Percentiles rank a stretch among this genome's conserved stretches.
Evolutionary conservation across 805 yeast genomes (phyloP).

Genomic region (Myxozyma sirexii): DNA sequence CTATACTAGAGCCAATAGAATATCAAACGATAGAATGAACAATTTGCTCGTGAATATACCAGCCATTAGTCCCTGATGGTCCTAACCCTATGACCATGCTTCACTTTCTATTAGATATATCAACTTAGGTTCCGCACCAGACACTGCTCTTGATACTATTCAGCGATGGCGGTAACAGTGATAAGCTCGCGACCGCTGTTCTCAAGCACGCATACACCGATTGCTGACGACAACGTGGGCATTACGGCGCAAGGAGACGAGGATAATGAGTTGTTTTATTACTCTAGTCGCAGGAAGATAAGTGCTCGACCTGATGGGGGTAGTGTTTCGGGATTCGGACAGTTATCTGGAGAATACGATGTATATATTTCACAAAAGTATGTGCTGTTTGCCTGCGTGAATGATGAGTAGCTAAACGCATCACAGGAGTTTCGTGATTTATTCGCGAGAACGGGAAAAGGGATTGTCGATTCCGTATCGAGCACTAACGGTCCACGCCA

Average conservation of each 20-base stretch:
- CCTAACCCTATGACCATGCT: conserved; percentile 1
- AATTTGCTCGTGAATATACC: too few relatives aligned
- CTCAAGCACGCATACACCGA: neutral
- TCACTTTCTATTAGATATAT: too few relatives aligned
- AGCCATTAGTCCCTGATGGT: too few relatives aligned
- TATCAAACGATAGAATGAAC: too few relatives aligned
- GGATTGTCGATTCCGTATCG: conserved; percentile 19
- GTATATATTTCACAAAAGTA: conserved; percentile 3
- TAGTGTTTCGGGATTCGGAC: neutral
- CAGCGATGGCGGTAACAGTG: neutral
- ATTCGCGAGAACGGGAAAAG: neutral
- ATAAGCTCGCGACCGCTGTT: neutral
- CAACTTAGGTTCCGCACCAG: too few relatives aligned
- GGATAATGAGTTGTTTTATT: neutral
- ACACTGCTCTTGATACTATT: neutral
- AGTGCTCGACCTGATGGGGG: neutral
- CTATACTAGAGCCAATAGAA: too few relatives aligned
- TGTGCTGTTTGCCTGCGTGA: neutral
- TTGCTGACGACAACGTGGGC: neutral
- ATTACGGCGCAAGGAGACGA: neutral
- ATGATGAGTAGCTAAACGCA: neutral
- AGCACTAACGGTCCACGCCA: conserved; percentile 22
- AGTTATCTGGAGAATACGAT: neutral
- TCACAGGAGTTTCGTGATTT: conserved; percentile 11
- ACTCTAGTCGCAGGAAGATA: neutral